Conservation (phyloP, 2,329 filamentous ascomycete genomes). For the Colletotrichum caudatum region DNA sequence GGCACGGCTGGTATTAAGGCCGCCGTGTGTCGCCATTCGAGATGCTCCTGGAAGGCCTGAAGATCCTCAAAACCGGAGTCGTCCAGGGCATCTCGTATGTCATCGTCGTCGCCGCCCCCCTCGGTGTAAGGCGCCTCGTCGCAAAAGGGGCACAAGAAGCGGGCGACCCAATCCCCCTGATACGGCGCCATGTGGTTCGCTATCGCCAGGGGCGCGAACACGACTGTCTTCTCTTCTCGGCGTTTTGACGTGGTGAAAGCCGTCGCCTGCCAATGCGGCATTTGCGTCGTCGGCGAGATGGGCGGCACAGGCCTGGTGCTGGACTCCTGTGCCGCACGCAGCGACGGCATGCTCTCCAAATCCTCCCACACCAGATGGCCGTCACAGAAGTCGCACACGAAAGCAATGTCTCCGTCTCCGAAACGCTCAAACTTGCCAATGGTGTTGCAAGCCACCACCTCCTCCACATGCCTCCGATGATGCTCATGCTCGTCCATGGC, state of each 20-base stretch:
- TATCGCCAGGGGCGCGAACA: conserved; percentile 69
- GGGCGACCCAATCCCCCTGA: conserved; percentile 64
- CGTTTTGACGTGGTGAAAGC: conserved; percentile 53
- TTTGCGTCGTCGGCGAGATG: conserved; percentile 41
- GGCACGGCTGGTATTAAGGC: conserved; percentile 51
- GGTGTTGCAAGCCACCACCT: conserved; percentile 63
- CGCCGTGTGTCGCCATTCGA: conserved; percentile 67
- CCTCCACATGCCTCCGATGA: conserved; percentile 57
- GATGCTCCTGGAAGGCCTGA: conserved; percentile 63
- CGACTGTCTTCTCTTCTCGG: conserved; percentile 59
- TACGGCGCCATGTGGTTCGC: conserved; percentile 67
- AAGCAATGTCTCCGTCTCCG: conserved; percentile 66
- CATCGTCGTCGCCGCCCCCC: conserved; percentile 63
- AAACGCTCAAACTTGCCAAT: conserved; percentile 69
- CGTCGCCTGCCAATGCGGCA: conserved; percentile 64
- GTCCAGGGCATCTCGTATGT: conserved; percentile 60
- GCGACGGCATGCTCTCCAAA: conserved; percentile 63
- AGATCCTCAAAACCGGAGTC: conserved; percentile 63
- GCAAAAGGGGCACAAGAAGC: conserved; percentile 67
- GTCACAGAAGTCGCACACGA: conserved; percentile 72
- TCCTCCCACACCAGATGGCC: conserved; percentile 71
- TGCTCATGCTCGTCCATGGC: conserved; percentile 51
- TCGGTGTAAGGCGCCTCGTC: conserved; percentile 61
- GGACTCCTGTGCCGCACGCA: conserved; percentile 46
- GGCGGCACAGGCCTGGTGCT: conserved; percentile 30